Evolutionary conservation across 1,284 basidiomycete species (phyloP).

Genomic region (Rhodotorula sp.): DNA sequence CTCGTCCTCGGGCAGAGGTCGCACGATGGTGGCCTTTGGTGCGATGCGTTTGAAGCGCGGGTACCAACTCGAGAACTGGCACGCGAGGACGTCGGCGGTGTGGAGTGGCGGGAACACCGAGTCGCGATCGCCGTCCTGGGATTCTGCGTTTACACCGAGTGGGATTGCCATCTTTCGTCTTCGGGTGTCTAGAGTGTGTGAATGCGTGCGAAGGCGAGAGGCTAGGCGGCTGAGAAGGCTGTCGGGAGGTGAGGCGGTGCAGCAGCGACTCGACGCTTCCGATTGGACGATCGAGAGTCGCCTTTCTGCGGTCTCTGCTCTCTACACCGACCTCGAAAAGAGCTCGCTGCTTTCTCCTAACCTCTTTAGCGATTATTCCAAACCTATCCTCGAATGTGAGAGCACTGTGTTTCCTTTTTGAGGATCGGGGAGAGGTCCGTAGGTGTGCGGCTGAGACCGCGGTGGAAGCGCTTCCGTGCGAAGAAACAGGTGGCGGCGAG

Average conservation of each 20-base stretch:
- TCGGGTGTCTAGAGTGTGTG: background rate
- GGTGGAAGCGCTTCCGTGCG: background rate
- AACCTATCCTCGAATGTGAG: too few species aligned
- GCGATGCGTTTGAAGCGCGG: constrained; percentile 66
- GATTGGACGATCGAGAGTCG: background rate
- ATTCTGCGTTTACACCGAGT: background rate
- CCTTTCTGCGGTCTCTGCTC: background rate
- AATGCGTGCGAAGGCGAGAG: background rate
- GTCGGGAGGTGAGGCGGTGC: background rate
- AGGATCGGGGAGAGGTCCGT: too few species aligned
- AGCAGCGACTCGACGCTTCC: background rate
- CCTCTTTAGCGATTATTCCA: too few species aligned
- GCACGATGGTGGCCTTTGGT: constrained; percentile 75
- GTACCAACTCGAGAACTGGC: constrained; percentile 88
- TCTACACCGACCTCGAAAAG: background rate
- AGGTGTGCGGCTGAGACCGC: too few species aligned
- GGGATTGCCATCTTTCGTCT: constrained; percentile 1
- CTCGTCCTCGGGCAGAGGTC: constrained; percentile 57
- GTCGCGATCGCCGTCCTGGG: background rate
- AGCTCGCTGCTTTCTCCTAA: background rate
- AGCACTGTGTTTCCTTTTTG: too few species aligned
- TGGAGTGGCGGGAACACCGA: constrained; percentile 58
- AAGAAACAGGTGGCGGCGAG: background rate
- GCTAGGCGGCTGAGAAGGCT: too few species aligned
- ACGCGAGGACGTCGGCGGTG: constrained; percentile 61